These are phyloP conservation scores for Camelina hispida DNA, from an alignment of 345 rosid genomes.

Conservation along the genomic window DNA sequence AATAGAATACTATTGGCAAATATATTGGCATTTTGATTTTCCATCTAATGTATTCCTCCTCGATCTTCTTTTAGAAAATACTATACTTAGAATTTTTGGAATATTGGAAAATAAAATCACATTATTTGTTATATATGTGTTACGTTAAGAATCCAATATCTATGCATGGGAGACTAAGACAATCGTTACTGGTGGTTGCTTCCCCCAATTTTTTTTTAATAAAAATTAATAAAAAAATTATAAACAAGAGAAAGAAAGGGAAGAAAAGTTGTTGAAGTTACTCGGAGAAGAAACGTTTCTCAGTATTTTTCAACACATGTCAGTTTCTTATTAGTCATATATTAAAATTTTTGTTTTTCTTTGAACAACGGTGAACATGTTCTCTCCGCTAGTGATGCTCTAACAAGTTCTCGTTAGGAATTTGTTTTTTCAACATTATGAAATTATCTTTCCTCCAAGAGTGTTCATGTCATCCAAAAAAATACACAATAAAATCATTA, in stretches of 20 bases:
- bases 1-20: conserved; percentile 7
- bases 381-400: no score
- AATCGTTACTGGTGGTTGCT: no score
- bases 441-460: background rate
- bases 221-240: no score
- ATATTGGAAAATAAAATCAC: background rate
- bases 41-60: background rate
- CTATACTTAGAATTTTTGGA: background rate
- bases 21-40: conserved; percentile 27
- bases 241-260: no score
- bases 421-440: background rate
- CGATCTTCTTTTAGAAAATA: background rate
- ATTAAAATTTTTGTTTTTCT: no score
- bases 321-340: no score
- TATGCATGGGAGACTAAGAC: conserved; percentile 7
- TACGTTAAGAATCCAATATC: conserved; percentile 23
- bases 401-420: background rate
- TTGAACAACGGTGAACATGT: no score
- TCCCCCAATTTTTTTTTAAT: no score
- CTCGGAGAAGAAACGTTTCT: no score
- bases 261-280: no score
- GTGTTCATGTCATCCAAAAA: background rate
- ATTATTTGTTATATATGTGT: conserved; percentile 6
- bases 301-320: no score
- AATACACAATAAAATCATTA: background rate